Percentiles rank a stretch among this genome's conserved stretches.
Evolutionary conservation across 352 stramenopile genomes (phyloP).

Genomic region (Globisporangium parvum): DNA sequence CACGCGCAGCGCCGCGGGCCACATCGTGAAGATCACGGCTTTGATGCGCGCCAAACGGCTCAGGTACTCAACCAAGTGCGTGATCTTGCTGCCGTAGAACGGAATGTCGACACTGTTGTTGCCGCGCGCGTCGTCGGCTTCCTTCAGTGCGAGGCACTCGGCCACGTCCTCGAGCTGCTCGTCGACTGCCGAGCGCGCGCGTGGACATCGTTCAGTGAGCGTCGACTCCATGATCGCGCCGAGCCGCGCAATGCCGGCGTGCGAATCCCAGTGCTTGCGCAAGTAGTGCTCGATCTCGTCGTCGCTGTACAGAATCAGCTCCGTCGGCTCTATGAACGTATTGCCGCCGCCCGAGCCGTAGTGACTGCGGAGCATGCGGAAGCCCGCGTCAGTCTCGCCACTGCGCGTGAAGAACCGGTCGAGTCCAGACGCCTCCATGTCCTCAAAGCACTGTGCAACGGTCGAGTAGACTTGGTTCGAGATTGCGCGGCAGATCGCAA

Average conservation of each 20-base stretch:
- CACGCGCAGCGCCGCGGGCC: constrained; percentile 53
- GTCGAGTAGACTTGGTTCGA: constrained; percentile 34
- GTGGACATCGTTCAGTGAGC: constrained; percentile 53
- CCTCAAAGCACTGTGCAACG: constrained; percentile 47
- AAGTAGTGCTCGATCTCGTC: constrained; percentile 68
- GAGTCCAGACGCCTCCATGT: constrained; percentile 35
- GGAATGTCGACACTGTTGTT: constrained; percentile 12
- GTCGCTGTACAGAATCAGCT: constrained; percentile 55
- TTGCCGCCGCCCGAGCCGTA: constrained; percentile 25
- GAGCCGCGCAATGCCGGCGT: constrained; percentile 31
- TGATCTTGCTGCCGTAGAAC: constrained; percentile 72
- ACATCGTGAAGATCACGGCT: constrained; percentile 85
- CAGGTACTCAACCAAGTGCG: constrained; percentile 61
- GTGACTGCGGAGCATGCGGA: constrained; percentile 65
- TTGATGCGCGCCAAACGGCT: constrained; percentile 40
- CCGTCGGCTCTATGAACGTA: constrained; percentile 40
- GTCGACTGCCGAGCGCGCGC: constrained; percentile 31
- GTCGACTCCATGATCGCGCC: constrained; percentile 50
- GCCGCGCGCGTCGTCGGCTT: constrained; percentile 14
- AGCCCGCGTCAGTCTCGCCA: constrained; percentile 47
- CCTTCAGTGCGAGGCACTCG: constrained; percentile 43
- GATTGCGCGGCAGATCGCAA: constrained; percentile 47
- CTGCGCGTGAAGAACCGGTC: constrained; percentile 36
- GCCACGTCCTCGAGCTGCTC: constrained; percentile 43
- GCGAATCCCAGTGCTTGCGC: constrained; percentile 44